These are phyloP conservation scores for Sporothrix brunneoviolacea DNA, from an alignment of 2,329 filamentous ascomycete species.

Conservation along the genomic window DNA sequence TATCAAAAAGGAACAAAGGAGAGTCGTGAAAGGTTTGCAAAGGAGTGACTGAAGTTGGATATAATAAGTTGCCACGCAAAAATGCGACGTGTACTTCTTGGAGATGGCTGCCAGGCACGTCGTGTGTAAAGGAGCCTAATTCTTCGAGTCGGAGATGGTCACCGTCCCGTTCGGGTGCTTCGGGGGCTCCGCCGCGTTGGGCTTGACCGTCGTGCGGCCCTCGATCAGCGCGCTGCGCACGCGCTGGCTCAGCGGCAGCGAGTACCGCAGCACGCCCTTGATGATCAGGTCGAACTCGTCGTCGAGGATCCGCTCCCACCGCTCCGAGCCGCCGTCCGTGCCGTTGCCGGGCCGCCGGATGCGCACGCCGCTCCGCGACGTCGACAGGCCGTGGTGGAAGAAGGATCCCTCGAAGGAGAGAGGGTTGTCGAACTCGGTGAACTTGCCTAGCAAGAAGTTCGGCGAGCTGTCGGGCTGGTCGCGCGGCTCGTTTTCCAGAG, in stretches of 20 bases:
- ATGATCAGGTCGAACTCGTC: slow-evolving; percentile 93
- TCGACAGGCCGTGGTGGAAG: slow-evolving; percentile 64
- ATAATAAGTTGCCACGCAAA: neutral
- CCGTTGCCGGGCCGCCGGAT: slow-evolving; percentile 79
- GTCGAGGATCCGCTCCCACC: slow-evolving; percentile 86
- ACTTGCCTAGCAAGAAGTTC: slow-evolving; percentile 87
- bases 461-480: slow-evolving; percentile 62
- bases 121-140: too few species aligned
- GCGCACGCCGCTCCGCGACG: slow-evolving; percentile 76
- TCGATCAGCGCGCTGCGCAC: slow-evolving; percentile 54
- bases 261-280: slow-evolving; percentile 83
- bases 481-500: slow-evolving; percentile 29
- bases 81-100: neutral
- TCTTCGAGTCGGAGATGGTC: slow-evolving; percentile 6
- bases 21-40: slow-evolving; percentile 7
- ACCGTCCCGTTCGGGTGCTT: slow-evolving; percentile 34
- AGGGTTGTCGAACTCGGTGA: slow-evolving; percentile 79
- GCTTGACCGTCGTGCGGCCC: slow-evolving; percentile 53
- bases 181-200: slow-evolving; percentile 54
- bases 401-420: slow-evolving; percentile 86
- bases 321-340: slow-evolving; percentile 74
- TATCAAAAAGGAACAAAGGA: slow-evolving; percentile 12
- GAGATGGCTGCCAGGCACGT: too few species aligned
- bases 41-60: slow-evolving; percentile 14
- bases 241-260: slow-evolving; percentile 54